Evolutionary conservation across 2,329 filamentous ascomycete species (phyloP).

Genomic region (Cyphellophora attinorum): DNA sequence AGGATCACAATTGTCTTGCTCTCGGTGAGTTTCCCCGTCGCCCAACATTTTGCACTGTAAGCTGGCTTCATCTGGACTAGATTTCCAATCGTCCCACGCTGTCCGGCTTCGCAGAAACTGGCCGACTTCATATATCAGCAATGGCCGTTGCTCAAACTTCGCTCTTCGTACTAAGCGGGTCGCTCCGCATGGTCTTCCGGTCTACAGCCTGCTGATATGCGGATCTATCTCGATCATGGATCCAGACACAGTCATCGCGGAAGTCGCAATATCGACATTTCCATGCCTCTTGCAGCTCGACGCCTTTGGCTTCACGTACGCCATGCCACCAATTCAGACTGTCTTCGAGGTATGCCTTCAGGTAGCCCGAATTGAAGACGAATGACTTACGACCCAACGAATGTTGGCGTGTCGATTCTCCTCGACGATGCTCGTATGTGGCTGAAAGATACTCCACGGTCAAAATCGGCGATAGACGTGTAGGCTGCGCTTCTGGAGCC

Average conservation of each 20-base stretch:
- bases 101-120: too few relatives aligned
- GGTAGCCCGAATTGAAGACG: slow-evolving; percentile 52
- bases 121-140: too few relatives aligned
- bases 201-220: slow-evolving; percentile 30
- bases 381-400: slow-evolving; percentile 50
- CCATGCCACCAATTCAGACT: slow-evolving; percentile 87
- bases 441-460: slow-evolving; percentile 35
- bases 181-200: slow-evolving; percentile 25
- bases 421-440: slow-evolving; percentile 13
- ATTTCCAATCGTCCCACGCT: too few relatives aligned
- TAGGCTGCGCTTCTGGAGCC: slow-evolving; percentile 26
- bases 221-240: slow-evolving; percentile 58
- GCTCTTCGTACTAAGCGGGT: too few relatives aligned
- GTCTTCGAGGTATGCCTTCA: slow-evolving; percentile 57
- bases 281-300: slow-evolving; percentile 73
- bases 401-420: slow-evolving; percentile 13
- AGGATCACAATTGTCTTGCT: too few relatives aligned
- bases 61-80: too few relatives aligned
- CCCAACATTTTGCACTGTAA: too few relatives aligned
- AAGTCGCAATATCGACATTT: slow-evolving; percentile 86
- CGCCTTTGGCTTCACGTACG: slow-evolving; percentile 60
- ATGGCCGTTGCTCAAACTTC: too few relatives aligned
- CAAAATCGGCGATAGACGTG: slow-evolving; percentile 33
- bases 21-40: too few relatives aligned
- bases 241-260: slow-evolving; percentile 67